Conservation (phyloP, 345 rosid genomes). For the Kandelia obovata region DNA sequence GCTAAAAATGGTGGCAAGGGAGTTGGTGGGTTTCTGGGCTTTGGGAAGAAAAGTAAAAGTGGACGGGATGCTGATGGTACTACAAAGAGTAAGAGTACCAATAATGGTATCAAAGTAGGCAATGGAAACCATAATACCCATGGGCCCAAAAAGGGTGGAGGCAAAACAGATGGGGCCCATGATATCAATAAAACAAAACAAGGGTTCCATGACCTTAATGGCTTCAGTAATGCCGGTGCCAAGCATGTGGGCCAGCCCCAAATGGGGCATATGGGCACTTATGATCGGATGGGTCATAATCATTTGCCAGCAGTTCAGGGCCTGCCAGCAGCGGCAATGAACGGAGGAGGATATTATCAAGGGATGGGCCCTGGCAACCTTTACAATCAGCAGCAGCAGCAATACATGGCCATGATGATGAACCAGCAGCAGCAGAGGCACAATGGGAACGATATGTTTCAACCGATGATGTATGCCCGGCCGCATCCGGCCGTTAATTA, state of each 20-base stretch:
- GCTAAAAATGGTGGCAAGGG: constrained; percentile 5
- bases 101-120: neutral
- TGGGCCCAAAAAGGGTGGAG: neutral
- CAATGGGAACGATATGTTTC: constrained; percentile 64
- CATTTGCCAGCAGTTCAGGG: constrained; percentile 65
- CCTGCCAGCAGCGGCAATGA: constrained; percentile 48
- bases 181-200: neutral
- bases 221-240: neutral
- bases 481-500: constrained; percentile 53
- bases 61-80: neutral
- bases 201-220: neutral
- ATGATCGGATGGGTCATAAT: constrained; percentile 23
- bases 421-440: constrained; percentile 34
- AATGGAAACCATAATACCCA: neutral
- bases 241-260: constrained; percentile 7
- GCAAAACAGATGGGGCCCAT: neutral
- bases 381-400: constrained; percentile 59
- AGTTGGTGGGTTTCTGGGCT: neutral
- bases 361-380: constrained; percentile 47
- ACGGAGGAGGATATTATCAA: constrained; percentile 47
- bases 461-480: constrained; percentile 77
- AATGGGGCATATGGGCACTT: constrained; percentile 20
- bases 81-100: neutral
- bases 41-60: constrained; percentile 2
- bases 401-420: constrained; percentile 68